Evolutionary conservation across 441 rosid species (phyloP), one percentile per base, ranked within the genome.

Genomic region (Aleurites moluccanus): DNA sequence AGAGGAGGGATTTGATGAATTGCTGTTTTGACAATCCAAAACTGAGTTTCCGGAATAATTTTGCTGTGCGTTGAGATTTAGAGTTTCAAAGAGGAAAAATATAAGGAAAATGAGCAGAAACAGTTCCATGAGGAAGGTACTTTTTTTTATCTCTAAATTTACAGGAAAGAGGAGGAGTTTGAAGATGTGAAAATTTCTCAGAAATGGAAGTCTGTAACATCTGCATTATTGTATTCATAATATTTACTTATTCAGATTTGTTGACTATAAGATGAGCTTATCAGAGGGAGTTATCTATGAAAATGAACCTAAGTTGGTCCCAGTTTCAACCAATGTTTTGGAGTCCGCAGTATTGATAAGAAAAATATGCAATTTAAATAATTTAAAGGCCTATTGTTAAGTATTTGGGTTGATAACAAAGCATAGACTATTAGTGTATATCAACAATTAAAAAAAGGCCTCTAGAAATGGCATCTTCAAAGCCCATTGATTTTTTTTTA

Each of bases 11-110:
- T 52, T 67, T 21, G 42, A 30, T 66, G 65, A 69, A 66, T 77
- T 74, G 7, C 27, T 16, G 1, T 9, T 33, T 8, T 66, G 64
- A 40, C 82, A 82, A 23, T 66, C 27, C 45, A 73, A 6, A 7
- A 70, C 65, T 3, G 40, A 25, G 16, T 76, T 78, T 45, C 71
- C 77, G 27, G 80, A 76, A 50, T 78, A 80, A 69, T 21, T 73
- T 64, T 78, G 79, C 21, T 75, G 82, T 10, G 80, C 75, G 23
- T 60, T 2, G 50, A 60, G 9, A 16, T 60, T 60, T 2, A n/a
- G 55, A 72, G 75, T 28, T 42, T 35, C 53, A 25, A 13, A 60
- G 33, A 72, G 20, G 30, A 60, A 60, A 59, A 44, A 4, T 15
- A 72, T 25, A 18, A 67, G 44, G 16, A 72, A 62, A 60, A 56